phyloP scores from a whole-genome alignment of 768 basidiomycete genomes.

The Collybia sp. region DNA sequence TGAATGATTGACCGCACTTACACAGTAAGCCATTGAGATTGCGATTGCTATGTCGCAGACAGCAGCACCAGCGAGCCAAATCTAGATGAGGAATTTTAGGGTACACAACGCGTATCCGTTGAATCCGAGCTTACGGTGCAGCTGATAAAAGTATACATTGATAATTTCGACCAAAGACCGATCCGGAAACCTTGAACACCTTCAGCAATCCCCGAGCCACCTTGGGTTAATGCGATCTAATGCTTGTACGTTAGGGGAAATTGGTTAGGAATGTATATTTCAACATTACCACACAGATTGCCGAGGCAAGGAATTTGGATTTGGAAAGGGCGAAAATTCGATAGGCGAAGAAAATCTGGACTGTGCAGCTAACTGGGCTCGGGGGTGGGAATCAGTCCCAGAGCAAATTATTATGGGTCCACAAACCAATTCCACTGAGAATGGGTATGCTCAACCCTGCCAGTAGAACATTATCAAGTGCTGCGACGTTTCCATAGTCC shows the following conservation, averaged over 20 bases:
- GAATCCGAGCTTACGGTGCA: conserved; percentile 12
- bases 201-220: conserved; percentile 13
- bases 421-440: too few relatives aligned
- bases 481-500: conserved; percentile 20
- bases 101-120: not conserved
- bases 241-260: not conserved
- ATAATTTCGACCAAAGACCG: conserved; percentile 14
- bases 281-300: conserved; percentile 9
- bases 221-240: conserved; percentile 13
- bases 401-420: too few relatives aligned
- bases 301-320: conserved; percentile 12
- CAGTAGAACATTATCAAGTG: too few relatives aligned
- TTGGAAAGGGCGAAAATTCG: conserved; percentile 22
- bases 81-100: conserved; percentile 3
- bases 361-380: conserved; percentile 22
- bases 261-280: not conserved
- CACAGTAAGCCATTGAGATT: conserved; percentile 19
- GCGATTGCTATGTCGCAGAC: conserved; percentile 23
- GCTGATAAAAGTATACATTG: conserved; percentile 9
- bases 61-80: conserved; percentile 20
- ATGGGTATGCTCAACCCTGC: too few relatives aligned
- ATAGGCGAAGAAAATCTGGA: conserved; percentile 27
- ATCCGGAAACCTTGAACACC: conserved; percentile 15
- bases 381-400: not conserved
- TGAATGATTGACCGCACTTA: conserved; percentile 5